Evolutionary conservation across 2,329 filamentous ascomycete species (phyloP).

Genomic region (Trichoderma breve): DNA sequence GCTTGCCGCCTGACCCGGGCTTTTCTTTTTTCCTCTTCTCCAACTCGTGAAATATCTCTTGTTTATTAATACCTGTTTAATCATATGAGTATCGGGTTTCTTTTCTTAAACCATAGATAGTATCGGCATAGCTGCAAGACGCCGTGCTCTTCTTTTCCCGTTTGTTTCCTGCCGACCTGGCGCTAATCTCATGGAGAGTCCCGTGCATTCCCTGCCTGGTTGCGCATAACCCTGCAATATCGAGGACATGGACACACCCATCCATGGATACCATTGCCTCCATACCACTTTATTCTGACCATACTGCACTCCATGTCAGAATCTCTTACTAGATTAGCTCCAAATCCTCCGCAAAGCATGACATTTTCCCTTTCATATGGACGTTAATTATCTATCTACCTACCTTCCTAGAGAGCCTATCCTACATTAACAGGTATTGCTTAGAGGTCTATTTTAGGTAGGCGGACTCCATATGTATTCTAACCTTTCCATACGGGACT

Average conservation of each 20-base stretch:
- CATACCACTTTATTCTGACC: neutral
- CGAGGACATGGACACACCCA: neutral
- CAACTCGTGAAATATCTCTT: neutral
- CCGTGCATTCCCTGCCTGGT: conserved; percentile 3
- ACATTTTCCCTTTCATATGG: neutral
- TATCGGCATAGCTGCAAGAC: too few species aligned
- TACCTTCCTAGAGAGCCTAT: too few species aligned
- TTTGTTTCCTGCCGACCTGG: neutral
- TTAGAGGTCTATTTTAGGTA: neutral
- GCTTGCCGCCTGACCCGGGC: conserved; percentile 10
- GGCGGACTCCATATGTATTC: neutral
- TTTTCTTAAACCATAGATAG: neutral
- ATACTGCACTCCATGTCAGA: neutral
- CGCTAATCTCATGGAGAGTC: conserved; percentile 3
- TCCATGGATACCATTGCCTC: neutral
- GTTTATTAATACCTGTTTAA: neutral
- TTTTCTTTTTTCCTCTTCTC: neutral
- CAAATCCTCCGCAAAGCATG: neutral
- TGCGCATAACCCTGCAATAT: neutral
- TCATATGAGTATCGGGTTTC: neutral
- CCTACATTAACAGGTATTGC: too few species aligned
- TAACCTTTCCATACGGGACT: neutral
- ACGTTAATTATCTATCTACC: neutral
- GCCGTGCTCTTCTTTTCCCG: neutral
- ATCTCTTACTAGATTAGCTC: neutral